Conservation (phyloP, 768 basidiomycete species). For the Agrocybe praecox region DNA sequence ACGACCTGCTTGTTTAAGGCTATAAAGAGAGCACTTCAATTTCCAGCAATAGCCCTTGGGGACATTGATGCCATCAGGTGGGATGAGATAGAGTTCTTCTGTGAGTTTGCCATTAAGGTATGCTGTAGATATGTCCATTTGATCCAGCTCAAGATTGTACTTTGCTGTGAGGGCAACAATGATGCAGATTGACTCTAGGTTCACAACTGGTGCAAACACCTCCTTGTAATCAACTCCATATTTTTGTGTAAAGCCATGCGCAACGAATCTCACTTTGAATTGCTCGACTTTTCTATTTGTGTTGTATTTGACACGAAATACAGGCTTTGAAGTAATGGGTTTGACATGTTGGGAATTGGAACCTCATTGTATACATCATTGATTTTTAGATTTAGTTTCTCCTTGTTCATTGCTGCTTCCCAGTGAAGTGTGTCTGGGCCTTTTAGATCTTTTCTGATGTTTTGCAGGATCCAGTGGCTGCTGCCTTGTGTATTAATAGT, state of each 20-base stretch:
- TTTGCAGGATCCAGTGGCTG: no score
- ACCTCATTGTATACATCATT: constrained; percentile 12
- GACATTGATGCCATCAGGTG: constrained; percentile 10
- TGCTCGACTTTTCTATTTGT: constrained; percentile 11
- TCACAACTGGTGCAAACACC: constrained; percentile 18
- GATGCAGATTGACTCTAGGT: constrained; percentile 14
- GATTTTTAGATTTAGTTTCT: constrained; percentile 3
- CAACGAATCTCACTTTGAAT: constrained; percentile 15
- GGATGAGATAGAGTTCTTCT: constrained; percentile 17
- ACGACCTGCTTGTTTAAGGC: constrained; percentile 17
- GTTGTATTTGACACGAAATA: constrained; percentile 11
- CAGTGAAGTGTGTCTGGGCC: constrained; percentile 6
- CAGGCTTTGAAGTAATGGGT: constrained; percentile 13
- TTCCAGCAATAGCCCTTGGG: constrained; percentile 8
- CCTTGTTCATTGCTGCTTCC: constrained; percentile 4
- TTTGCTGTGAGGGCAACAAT: constrained; percentile 16
- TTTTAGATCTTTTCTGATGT: constrained; percentile 1
- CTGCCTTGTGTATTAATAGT: no score
- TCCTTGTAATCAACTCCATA: constrained; percentile 18
- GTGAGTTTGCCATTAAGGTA: constrained; percentile 19
- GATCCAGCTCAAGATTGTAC: constrained; percentile 17
- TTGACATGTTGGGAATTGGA: neutral
- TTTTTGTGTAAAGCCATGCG: constrained; percentile 14
- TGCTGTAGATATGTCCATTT: constrained; percentile 19
- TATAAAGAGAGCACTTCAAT: constrained; percentile 18